Evolutionary conservation across 148 eudicot genomes (phyloP), one percentile per base, ranked within the genome.

Genomic region (Vaccinium myrtillus): DNA sequence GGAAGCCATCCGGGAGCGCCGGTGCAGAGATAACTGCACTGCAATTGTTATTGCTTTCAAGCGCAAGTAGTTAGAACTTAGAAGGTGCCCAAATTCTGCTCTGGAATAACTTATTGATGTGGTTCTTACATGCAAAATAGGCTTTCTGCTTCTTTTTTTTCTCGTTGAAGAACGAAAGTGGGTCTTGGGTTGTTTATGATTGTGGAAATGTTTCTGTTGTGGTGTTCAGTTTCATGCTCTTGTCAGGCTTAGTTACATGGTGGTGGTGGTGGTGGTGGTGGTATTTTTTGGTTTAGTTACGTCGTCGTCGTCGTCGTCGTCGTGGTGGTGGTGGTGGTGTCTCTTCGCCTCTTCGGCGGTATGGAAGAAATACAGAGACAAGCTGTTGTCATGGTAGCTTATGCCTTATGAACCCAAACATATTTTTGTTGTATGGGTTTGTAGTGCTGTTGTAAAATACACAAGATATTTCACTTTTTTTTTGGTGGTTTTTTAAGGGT

Each of bases 11-110:
- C 87, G 93, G 48, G 98, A 95, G 86, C 92, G 98, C 39, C 83
- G 89, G 27, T 93, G 98, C 91, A 93, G 91, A 81, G 97, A 95
- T 86, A 95, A 95, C 83, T 95, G 97, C 90, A 91, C 97, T 50
- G 98, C 97, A n/a, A 78, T 93, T 54, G 83, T 93, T 56, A 91
- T 95, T 82, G 89, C 89, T 61, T 93, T 93, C 88, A 92, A 85
- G 86, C 91, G 50, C 69, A 85, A 73, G 48, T 87, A 86, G 87
- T 74, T 53, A 71, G n/a, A 59, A 86, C 86, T 74, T 61, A 71
- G n/a, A 59, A 27, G 30, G 18, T 49, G 65, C 81, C 18, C 43
- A 49, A 65, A 78, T 6, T 32, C 7, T 27, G 8, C 19, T 65
- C 13, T 49, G 75, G 65, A 56, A 75, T 50, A 14, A 69, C 18